Conservation (phyloP, 2,329 filamentous ascomycete genomes). For the Ceratocystis colombiana region DNA sequence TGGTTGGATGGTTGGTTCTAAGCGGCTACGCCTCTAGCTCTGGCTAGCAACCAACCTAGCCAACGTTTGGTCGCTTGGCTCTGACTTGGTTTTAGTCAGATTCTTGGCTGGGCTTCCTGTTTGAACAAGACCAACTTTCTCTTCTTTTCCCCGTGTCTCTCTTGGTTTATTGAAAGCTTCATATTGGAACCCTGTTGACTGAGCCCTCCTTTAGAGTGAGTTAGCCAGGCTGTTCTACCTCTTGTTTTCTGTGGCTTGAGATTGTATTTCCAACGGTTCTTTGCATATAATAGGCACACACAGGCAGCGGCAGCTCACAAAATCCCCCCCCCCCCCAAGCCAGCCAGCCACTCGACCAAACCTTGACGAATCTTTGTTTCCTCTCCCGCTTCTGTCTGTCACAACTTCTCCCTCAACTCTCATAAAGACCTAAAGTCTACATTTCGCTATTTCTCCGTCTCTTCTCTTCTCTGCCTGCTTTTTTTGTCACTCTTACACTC, state of each 20-base stretch:
- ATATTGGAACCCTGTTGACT: not conserved
- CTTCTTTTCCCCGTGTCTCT: not conserved
- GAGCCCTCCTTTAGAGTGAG: not conserved
- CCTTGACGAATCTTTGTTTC: not conserved
- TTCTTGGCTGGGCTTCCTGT: not conserved
- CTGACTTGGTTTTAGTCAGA: not conserved
- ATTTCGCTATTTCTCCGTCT: not conserved
- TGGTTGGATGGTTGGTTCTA: not conserved
- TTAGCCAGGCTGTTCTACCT: not conserved
- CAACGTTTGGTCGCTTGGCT: not conserved
- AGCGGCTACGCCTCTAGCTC: not conserved
- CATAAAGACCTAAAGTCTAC: not conserved
- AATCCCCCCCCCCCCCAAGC: too few species aligned
- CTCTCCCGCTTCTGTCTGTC: not conserved
- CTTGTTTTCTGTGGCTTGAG: conserved; percentile 1
- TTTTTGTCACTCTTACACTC: not conserved
- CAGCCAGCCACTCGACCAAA: not conserved
- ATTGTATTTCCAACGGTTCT: not conserved
- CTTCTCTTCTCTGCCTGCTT: not conserved
- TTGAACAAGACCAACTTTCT: not conserved
- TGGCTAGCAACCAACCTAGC: not conserved
- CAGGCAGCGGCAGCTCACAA: not conserved
- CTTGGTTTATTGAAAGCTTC: not conserved
- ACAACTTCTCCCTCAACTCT: not conserved
- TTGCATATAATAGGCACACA: not conserved